These are phyloP conservation scores for Termitomyces sp. DNA, from an alignment of 768 basidiomycete genomes.

Conservation along the genomic window DNA sequence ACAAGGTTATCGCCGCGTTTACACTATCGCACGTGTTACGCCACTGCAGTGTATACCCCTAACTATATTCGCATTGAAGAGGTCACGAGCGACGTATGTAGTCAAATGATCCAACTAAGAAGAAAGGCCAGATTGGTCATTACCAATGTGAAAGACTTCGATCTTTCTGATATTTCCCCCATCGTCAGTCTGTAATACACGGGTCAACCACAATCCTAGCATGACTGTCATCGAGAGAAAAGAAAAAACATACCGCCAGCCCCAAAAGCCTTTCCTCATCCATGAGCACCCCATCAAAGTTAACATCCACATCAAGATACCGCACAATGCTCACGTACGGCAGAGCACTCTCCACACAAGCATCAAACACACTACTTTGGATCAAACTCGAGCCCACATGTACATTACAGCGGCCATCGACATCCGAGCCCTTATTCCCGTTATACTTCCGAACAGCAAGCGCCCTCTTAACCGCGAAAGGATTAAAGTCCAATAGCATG, in stretches of 20 bases:
- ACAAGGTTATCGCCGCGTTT: too few species aligned
- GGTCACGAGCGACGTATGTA: too few species aligned
- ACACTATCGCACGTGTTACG: too few species aligned
- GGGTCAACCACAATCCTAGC: background rate
- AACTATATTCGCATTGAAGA: too few species aligned
- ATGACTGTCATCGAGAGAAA: background rate
- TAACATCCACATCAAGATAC: slow-evolving; percentile 2
- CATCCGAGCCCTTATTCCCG: background rate
- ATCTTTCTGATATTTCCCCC: slow-evolving; percentile 6
- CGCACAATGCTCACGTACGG: slow-evolving; percentile 23
- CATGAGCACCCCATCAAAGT: slow-evolving; percentile 33
- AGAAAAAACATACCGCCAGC: slow-evolving; percentile 25
- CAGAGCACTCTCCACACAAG: slow-evolving; percentile 22
- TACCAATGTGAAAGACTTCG: slow-evolving; percentile 11
- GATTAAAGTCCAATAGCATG: slow-evolving; percentile 8
- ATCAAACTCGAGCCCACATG: background rate
- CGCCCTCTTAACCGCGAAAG: background rate
- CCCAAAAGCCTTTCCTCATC: slow-evolving; percentile 41
- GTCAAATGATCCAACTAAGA: background rate
- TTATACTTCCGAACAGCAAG: background rate
- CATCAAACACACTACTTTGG: slow-evolving; percentile 22
- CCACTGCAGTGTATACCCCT: too few species aligned
- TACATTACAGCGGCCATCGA: background rate
- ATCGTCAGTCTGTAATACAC: slow-evolving; percentile 7
- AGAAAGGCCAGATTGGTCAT: background rate